phyloP scores from a whole-genome alignment of 2,329 filamentous ascomycete species.

The Botrytis galanthina region DNA sequence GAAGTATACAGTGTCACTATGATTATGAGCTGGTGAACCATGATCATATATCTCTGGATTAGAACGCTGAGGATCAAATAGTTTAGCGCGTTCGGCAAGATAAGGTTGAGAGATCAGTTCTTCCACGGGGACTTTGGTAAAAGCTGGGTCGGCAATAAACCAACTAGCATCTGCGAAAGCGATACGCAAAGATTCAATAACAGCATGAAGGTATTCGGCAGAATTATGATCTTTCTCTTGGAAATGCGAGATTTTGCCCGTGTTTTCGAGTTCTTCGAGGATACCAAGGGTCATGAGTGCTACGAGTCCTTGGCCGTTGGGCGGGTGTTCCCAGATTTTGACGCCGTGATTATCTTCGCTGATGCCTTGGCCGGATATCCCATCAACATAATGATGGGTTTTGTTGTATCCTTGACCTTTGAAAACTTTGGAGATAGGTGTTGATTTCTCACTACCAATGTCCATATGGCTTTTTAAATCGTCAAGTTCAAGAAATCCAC shows the following conservation, averaged over 20 bases:
- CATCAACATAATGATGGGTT: conserved; percentile 46
- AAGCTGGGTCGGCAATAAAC: conserved; percentile 84
- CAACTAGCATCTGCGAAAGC: conserved; percentile 87
- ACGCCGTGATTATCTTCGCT: conserved; percentile 53
- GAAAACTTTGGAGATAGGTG: conserved; percentile 81
- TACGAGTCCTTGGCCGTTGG: conserved; percentile 93
- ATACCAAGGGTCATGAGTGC: conserved; percentile 94
- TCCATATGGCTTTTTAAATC: conserved; percentile 78
- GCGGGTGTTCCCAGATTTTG: conserved; percentile 93
- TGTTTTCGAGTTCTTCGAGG: conserved; percentile 77
- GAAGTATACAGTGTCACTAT: conserved; percentile 94
- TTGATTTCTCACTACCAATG: conserved; percentile 71
- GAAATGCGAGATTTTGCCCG: conserved; percentile 72
- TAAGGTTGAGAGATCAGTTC: conserved; percentile 72
- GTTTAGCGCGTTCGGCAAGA: conserved; percentile 64
- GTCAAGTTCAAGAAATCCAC: conserved; percentile 74
- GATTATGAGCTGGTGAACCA: conserved; percentile 80
- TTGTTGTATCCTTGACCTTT: conserved; percentile 59
- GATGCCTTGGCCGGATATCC: conserved; percentile 41
- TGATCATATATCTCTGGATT: conserved; percentile 60
- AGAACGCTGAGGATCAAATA: conserved; percentile 58
- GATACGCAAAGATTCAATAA: conserved; percentile 85
- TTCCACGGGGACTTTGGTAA: conserved; percentile 65
- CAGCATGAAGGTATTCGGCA: conserved; percentile 74
- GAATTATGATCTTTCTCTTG: conserved; percentile 73